Evolutionary conservation across 805 yeast species (phyloP).

Genomic region (Ascoidea tarda): DNA sequence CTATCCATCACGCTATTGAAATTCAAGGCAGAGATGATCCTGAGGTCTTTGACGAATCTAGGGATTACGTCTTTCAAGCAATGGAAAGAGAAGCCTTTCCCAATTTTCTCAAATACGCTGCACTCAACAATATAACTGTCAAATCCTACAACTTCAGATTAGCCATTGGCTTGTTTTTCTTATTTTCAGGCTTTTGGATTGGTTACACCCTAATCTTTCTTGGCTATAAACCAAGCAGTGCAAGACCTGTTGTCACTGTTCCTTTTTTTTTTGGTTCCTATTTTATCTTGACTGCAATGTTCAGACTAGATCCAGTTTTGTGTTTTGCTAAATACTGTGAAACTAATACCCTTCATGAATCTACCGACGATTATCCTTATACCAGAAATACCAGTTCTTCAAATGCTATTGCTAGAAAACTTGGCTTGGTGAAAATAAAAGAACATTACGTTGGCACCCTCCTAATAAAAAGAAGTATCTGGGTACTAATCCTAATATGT

Average conservation of each 20-base stretch:
- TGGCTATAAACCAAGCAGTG: conserved; percentile 24
- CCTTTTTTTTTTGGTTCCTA: conserved; percentile 73
- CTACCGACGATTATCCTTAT: conserved; percentile 15
- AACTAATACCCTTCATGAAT: conserved; percentile 20
- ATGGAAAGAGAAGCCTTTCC: conserved; percentile 87
- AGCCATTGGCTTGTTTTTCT: conserved; percentile 44
- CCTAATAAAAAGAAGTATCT: conserved; percentile 51
- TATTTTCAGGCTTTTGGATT: conserved; percentile 80
- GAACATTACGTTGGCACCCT: conserved; percentile 66
- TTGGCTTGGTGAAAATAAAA: conserved; percentile 23
- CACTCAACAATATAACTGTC: conserved; percentile 64
- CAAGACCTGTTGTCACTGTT: conserved; percentile 52
- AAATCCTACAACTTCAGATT: conserved; percentile 33
- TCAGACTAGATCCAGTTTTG: conserved; percentile 67
- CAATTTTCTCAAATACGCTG: conserved; percentile 58
- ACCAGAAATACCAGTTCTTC: background rate
- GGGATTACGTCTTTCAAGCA: conserved; percentile 64
- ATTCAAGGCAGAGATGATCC: conserved; percentile 82
- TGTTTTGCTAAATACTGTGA: conserved; percentile 59
- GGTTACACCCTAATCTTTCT: conserved; percentile 66
- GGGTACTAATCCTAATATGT: conserved; percentile 48
- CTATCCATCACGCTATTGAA: conserved; percentile 48
- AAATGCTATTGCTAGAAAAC: background rate
- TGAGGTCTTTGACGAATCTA: conserved; percentile 70
- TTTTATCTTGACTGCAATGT: conserved; percentile 51